Evolutionary conservation across 1,284 basidiomycete species (phyloP).

Genomic region (Heliocybe sulcata): DNA sequence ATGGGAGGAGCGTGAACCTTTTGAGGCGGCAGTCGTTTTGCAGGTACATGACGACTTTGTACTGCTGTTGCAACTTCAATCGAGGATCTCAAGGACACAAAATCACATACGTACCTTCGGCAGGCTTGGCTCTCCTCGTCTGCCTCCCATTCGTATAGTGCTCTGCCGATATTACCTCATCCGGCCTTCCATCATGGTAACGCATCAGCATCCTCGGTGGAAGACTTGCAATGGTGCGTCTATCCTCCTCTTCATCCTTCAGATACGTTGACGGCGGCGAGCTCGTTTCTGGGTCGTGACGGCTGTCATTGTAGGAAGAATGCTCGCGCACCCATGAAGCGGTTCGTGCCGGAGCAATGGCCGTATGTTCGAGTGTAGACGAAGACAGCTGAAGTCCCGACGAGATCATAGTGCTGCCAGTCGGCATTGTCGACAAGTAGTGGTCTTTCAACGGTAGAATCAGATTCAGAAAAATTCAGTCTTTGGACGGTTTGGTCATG

Average conservation of each 20-base stretch:
- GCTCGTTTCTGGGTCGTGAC: neutral
- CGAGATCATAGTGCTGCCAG: neutral
- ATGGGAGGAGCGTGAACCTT: neutral
- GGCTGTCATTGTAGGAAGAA: neutral
- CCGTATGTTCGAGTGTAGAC: neutral
- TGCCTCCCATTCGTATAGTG: neutral
- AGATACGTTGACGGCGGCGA: neutral
- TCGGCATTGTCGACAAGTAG: too few species aligned
- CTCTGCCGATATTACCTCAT: neutral
- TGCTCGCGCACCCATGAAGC: neutral
- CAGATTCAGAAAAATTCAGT: too few species aligned
- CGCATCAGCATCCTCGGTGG: neutral
- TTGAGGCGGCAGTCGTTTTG: neutral
- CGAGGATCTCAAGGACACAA: neutral
- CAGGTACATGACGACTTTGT: neutral
- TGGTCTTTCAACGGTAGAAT: too few species aligned
- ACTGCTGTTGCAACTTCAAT: neutral
- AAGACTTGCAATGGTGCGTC: neutral
- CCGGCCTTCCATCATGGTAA: neutral
- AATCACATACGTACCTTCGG: neutral
- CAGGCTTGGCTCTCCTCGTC: neutral
- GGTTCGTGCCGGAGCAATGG: neutral
- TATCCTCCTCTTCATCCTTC: neutral
- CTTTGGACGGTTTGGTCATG: too few species aligned
- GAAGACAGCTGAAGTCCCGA: neutral